Conservation (phyloP, 768 basidiomycete species). For the Gyrodon lividus region DNA sequence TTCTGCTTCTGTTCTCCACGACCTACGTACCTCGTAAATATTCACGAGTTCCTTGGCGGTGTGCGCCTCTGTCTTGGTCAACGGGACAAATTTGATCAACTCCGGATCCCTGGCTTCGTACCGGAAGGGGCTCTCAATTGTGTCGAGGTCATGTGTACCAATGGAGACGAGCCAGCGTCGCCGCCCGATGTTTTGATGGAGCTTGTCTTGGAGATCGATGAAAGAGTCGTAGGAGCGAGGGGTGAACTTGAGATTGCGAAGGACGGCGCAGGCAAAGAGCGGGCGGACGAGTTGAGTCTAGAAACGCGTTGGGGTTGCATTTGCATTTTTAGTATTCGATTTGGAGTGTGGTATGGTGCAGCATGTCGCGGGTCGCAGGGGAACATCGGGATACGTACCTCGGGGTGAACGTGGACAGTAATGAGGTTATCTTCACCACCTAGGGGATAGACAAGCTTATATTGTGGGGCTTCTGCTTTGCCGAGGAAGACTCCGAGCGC, state of each 20-base stretch:
- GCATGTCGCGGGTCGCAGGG: not conserved
- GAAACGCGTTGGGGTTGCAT: not conserved
- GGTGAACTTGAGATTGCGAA: slow-evolving; percentile 89
- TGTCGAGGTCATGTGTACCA: slow-evolving; percentile 96
- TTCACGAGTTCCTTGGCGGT: slow-evolving; percentile 92
- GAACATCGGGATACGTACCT: slow-evolving; percentile 47
- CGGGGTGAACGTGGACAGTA: slow-evolving; percentile 66
- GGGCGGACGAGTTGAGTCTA: slow-evolving; percentile 85
- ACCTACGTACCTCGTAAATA: slow-evolving; percentile 74
- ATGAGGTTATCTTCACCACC: slow-evolving; percentile 66
- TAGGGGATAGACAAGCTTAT: slow-evolving; percentile 69
- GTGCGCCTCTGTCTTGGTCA: slow-evolving; percentile 76
- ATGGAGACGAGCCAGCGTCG: slow-evolving; percentile 90
- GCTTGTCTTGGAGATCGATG: slow-evolving; percentile 98
- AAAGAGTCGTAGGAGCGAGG: slow-evolving; percentile 90
- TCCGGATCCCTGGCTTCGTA: slow-evolving; percentile 81
- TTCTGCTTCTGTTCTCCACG: not conserved
- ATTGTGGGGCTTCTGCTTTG: slow-evolving; percentile 63
- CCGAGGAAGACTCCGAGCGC: slow-evolving; percentile 82
- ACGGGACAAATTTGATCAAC: slow-evolving; percentile 87
- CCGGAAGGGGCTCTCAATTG: slow-evolving; percentile 81
- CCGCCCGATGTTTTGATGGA: slow-evolving; percentile 94
- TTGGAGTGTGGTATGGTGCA: not conserved
- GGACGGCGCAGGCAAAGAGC: slow-evolving; percentile 85
- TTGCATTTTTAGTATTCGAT: not conserved